Base-by-base conservation (phyloP, 2,329 filamentous ascomycete genomes). In the Dactylella cylindrospora region DNA sequence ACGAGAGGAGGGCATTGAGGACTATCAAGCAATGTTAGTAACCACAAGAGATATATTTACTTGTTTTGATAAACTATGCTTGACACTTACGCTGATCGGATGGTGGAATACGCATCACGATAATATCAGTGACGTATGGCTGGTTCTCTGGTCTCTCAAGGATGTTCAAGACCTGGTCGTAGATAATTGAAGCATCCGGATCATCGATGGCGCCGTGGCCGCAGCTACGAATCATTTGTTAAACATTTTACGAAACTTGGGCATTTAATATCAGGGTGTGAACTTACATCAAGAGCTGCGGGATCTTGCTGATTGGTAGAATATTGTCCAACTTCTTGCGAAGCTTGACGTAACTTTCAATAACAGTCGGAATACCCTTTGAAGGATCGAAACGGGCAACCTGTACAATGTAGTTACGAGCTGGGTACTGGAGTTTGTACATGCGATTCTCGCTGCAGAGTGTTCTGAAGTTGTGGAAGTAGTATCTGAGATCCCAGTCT, bases 161-260 rank as follows among this genome's bases (percentile, higher is more conserved):
- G 67, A 84, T 77, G n/a, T 77, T 74, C 72, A 89, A 81, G 5
- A 84, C 85, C 66, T 86, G 74, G 67, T 90, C 84, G 70, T 85
- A 88, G 67, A 93, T 84, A 43, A 80, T 72, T 8, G 79, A 81
- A 9, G 82, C 86, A 66, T 93, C 88, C 0, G 88, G 88, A 65
- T 93, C 88, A 68, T 93, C 88, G 55, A 91, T 80, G 0, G 86
- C 88, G 38, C 85, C 84, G 70, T 91, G 88, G 13, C 88, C 88
- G 36, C 84, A 86, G 12, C 64, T 65, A 44, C 17, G 13, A 9
- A 13, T 17, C 28, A 13, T 29, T 19, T n/a, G n/a, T n/a, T n/a
- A n/a, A n/a, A n/a, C n/a, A n/a, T n/a, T n/a, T n/a, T n/a, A n/a
- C n/a, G n/a, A n/a, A n/a, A n/a, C n/a, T n/a, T n/a, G n/a, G n/a